phyloP scores from a whole-genome alignment of 2,329 filamentous ascomycete genomes.

The Mycocentrospora acerina region DNA sequence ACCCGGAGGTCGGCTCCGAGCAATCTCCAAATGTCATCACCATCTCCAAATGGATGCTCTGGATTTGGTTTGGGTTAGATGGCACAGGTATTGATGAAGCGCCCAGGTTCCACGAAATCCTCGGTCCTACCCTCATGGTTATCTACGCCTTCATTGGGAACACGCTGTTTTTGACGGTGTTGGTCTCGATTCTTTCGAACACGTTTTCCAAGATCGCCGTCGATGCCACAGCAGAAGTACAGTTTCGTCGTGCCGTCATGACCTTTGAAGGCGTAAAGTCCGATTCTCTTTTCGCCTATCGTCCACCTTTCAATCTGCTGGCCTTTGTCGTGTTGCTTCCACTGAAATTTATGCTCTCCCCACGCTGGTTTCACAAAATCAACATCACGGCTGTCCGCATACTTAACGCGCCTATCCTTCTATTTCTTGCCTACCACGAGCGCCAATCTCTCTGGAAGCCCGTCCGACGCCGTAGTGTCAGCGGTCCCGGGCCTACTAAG shows the following conservation, averaged over 20 bases:
- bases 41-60: conserved; percentile 88
- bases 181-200: conserved; percentile 83
- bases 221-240: conserved; percentile 80
- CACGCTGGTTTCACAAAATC: conserved; percentile 87
- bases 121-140: conserved; percentile 79
- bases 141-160: conserved; percentile 84
- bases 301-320: conserved; percentile 80
- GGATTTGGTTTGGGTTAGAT: conserved; percentile 89
- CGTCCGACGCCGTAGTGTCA: conserved; percentile 27
- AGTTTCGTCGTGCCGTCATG: conserved; percentile 76
- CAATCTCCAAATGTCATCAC: conserved; percentile 60
- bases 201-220: conserved; percentile 77
- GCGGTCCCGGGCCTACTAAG: conserved; percentile 39
- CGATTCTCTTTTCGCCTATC: conserved; percentile 80
- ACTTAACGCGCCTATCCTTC: conserved; percentile 73
- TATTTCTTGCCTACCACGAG: conserved; percentile 71
- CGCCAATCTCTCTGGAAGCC: conserved; percentile 68
- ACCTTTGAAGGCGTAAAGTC: conserved; percentile 85
- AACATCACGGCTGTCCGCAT: conserved; percentile 75
- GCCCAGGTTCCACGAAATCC: conserved; percentile 73
- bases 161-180: conserved; percentile 83
- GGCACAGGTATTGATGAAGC: conserved; percentile 60
- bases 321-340: conserved; percentile 74
- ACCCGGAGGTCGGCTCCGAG: conserved; percentile 30
- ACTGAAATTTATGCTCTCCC: conserved; percentile 74